Percentiles rank a stretch among this genome's conserved stretches.
Evolutionary conservation across 2,329 filamentous ascomycete species (phyloP).

Genomic region (Cladosporium phlei): DNA sequence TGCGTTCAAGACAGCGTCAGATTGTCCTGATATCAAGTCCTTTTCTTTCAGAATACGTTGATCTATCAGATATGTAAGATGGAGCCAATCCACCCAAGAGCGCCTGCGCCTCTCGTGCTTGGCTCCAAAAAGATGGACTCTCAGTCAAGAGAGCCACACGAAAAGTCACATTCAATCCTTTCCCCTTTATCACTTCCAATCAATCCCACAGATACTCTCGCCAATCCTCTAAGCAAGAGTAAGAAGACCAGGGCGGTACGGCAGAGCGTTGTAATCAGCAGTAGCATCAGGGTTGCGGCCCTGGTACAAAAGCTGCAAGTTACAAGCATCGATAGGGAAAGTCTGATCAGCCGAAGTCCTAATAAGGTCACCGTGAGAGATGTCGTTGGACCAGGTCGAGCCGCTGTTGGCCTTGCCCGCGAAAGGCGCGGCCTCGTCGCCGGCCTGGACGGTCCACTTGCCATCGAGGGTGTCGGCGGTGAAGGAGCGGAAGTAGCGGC

Average conservation of each 20-base stretch:
- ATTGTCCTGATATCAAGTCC: too few species aligned
- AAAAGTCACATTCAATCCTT: too few species aligned
- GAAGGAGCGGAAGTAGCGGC: slow-evolving; percentile 64
- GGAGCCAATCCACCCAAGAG: too few species aligned
- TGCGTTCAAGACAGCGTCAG: too few species aligned
- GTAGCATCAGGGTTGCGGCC: slow-evolving; percentile 44
- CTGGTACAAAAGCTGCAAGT: slow-evolving; percentile 62
- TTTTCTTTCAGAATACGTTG: too few species aligned
- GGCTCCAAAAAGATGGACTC: too few species aligned
- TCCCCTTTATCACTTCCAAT: too few species aligned
- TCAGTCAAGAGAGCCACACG: too few species aligned
- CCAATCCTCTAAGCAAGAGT: slow-evolving; percentile 44
- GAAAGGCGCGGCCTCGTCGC: slow-evolving; percentile 55
- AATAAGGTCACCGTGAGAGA: slow-evolving; percentile 61
- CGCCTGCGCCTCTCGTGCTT: too few species aligned
- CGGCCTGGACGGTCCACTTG: slow-evolving; percentile 55
- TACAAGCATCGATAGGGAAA: slow-evolving; percentile 59
- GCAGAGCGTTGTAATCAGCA: slow-evolving; percentile 48
- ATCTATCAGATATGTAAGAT: too few species aligned
- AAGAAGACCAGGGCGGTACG: slow-evolving; percentile 54
- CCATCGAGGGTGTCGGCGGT: slow-evolving; percentile 55
- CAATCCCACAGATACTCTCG: too few species aligned
- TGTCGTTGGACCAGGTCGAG: slow-evolving; percentile 62
- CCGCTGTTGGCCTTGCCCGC: slow-evolving; percentile 64
- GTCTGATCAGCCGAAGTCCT: slow-evolving; percentile 57